phyloP scores from a whole-genome alignment of 768 basidiomycete genomes.

The Artomyces pyxidatus region DNA sequence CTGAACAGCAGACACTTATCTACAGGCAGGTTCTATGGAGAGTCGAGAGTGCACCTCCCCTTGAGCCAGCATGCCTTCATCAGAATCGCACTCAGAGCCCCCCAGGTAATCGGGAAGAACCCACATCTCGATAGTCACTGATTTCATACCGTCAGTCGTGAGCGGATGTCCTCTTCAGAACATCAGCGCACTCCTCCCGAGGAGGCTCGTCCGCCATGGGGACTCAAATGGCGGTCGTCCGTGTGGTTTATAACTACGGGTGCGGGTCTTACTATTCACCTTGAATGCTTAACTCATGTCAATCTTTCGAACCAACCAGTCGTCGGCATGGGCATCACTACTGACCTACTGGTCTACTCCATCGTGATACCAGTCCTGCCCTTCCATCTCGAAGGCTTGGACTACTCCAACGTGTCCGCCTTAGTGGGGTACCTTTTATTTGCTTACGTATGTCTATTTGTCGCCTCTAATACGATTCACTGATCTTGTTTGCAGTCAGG shows the following conservation, averaged over 20 bases:
- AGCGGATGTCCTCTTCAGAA: no score
- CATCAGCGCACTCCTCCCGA: no score
- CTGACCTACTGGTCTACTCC: constrained; percentile 30
- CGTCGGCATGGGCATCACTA: constrained; percentile 36
- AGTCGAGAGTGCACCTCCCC: no score
- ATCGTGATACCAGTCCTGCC: constrained; percentile 33
- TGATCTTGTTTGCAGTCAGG: constrained; percentile 19
- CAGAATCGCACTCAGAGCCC: no score
- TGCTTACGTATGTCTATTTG: constrained; percentile 25
- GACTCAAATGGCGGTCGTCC: constrained; percentile 50
- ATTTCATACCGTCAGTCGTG: no score
- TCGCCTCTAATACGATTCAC: not conserved
- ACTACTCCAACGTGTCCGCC: constrained; percentile 26
- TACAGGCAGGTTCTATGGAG: no score
- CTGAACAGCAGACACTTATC: no score
- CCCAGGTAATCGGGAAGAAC: no score
- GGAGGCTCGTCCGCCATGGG: constrained; percentile 33
- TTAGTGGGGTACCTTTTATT: constrained; percentile 33
- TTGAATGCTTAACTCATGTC: no score
- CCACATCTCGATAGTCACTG: no score
- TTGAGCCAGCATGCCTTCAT: no score
- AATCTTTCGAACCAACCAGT: no score
- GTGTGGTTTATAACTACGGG: constrained; percentile 46
- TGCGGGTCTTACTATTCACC: constrained; percentile 12
- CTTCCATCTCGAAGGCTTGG: constrained; percentile 28